phyloP scores from a whole-genome alignment of 2,329 filamentous ascomycete genomes.

The Paecilomyces variotii region DNA sequence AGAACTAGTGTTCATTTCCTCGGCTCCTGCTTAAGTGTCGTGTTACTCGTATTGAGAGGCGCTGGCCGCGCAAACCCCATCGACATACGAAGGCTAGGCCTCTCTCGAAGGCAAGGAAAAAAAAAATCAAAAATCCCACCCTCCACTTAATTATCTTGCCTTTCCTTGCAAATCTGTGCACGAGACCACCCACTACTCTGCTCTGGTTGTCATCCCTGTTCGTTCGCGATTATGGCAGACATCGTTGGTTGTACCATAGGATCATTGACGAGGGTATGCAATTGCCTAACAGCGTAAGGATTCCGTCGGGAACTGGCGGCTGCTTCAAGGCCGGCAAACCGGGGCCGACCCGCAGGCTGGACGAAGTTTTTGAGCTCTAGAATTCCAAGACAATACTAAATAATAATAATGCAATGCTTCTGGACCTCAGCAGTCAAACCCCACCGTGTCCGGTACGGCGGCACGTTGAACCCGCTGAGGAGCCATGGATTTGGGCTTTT shows the following conservation, averaged over 20 bases:
- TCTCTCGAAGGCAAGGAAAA: background rate
- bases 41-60: background rate
- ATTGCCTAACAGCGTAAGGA: background rate
- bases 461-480: background rate
- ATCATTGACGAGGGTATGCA: background rate
- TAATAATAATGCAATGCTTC: too few species aligned
- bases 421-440: background rate
- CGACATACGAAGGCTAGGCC: background rate
- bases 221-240: background rate
- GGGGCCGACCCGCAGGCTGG: background rate
- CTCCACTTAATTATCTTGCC: background rate
- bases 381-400: background rate
- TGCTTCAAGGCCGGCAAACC: background rate
- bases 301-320: background rate
- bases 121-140: background rate
- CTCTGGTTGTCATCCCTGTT: background rate
- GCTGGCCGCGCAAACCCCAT: too few species aligned
- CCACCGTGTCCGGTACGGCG: background rate
- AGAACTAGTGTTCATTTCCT: too few species aligned
- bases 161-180: background rate
- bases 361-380: background rate
- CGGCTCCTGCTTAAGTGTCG: background rate
- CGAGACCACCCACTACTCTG: background rate
- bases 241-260: background rate
- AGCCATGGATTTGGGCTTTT: background rate